Base-by-base conservation (phyloP, 352 stramenopile genomes). In the Globisporangium heterothallicum region DNA sequence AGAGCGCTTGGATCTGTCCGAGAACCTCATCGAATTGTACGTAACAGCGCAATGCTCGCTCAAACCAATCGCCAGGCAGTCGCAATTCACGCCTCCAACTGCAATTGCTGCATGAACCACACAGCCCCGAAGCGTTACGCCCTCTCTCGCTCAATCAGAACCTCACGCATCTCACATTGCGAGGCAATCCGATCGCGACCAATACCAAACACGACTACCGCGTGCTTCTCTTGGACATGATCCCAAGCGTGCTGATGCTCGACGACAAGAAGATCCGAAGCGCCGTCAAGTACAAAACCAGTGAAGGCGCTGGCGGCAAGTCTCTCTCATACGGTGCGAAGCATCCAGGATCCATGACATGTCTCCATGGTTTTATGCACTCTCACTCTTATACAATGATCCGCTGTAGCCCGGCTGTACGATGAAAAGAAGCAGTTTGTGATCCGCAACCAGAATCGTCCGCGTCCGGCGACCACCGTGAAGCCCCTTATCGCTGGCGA, bases 341-440 rank as follows among this genome's bases (percentile, higher is more conserved):
- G 4, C 22, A 19, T 10, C 14, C 10, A 5, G 18, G 12, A 18
- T 8, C 14, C 47, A 45, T 27, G 1, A 32, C 4, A 16, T 42
- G 30, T 3, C 21, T 13, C n/a, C n/a, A n/a, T n/a, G n/a, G n/a
- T 25, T 42, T 7, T 16, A 18, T 40, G 22, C 3, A 4, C 36
- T 7, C 9, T 25, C 16, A 27, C 6, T 10, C 10, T 27, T 52
- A 12, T 1, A 14, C 4, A 8, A 10, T 30, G 26, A 7, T 22
- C 42, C 14, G 52, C 6, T 27, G 2, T 35, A 90, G 80, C 75
- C 34, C 73, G 78, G 12, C 63, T 91, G n/a, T 91, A 91, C 25
- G 78, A 86, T 30, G 75, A 88, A 44, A 91, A 86, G 51, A 88
- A 91, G 44, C 67, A 86, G 41, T 91, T 86, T 49, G 55, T 84